phyloP scores from a whole-genome alignment of 352 stramenopile species.

The Sclerospora graminicola region DNA sequence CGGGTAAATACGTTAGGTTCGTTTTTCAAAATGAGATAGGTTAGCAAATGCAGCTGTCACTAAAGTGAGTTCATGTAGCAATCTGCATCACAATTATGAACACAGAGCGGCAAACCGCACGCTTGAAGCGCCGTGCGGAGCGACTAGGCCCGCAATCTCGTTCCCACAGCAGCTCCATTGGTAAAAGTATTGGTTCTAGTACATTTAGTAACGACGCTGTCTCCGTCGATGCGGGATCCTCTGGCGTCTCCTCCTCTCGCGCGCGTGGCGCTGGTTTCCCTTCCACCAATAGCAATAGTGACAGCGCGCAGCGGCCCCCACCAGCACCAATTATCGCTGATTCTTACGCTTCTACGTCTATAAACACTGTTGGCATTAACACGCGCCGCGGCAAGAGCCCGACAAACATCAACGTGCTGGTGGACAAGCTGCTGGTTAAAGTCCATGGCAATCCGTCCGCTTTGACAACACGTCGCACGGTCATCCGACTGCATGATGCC shows the following conservation, averaged over 20 bases:
- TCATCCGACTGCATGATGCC: conserved; percentile 46
- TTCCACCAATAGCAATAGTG: not conserved
- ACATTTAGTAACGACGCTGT: not conserved
- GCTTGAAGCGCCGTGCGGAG: conserved; percentile 37
- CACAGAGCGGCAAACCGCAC: conserved; percentile 20
- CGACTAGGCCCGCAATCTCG: conserved; percentile 8
- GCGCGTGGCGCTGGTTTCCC: conserved; percentile 4
- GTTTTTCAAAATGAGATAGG: too few species aligned
- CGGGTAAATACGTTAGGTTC: too few species aligned
- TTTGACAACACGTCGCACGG: conserved; percentile 41
- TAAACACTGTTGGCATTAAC: conserved; percentile 19
- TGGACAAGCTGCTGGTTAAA: conserved; percentile 40
- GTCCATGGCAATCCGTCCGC: conserved; percentile 45
- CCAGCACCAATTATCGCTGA: not conserved
- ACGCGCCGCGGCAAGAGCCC: conserved; percentile 24
- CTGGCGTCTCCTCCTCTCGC: conserved; percentile 1
- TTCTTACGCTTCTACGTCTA: conserved; percentile 13
- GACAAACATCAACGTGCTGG: conserved; percentile 38
- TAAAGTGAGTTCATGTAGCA: not conserved
- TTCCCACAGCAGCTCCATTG: conserved; percentile 9
- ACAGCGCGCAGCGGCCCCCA: conserved; percentile 2
- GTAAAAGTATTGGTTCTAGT: conserved; percentile 4
- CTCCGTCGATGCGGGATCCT: not conserved
- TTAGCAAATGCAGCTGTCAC: too few species aligned
- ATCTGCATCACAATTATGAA: conserved; percentile 13